Conservation (phyloP, 768 basidiomycete genomes). For the Mycena rebaudengoi region DNA sequence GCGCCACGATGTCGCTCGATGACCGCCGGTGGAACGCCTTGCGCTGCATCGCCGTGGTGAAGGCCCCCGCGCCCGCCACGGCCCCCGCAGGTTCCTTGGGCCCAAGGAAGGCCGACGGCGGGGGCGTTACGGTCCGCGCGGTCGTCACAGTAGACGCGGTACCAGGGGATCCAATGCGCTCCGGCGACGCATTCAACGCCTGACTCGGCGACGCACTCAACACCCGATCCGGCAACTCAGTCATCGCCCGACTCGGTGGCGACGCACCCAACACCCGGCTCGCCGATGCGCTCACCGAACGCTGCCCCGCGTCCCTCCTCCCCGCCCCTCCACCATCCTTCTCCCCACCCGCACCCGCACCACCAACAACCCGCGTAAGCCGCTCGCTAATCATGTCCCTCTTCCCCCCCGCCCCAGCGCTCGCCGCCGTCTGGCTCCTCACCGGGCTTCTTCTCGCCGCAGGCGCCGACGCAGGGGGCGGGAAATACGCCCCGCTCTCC, state of each 20-base stretch:
- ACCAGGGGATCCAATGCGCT: too few species aligned
- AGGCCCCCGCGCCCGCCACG: neutral
- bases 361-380: too few species aligned
- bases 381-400: slow-evolving; percentile 2
- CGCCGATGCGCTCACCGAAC: too few species aligned
- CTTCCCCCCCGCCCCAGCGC: slow-evolving; percentile 26
- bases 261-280: slow-evolving; percentile 44
- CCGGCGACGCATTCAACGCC: too few species aligned
- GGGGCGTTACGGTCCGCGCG: neutral
- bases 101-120: neutral
- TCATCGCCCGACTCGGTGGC: slow-evolving; percentile 15
- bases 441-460: slow-evolving; percentile 10
- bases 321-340: neutral
- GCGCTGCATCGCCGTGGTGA: slow-evolving; percentile 3
- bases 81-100: neutral
- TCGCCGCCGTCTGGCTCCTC: slow-evolving; percentile 22
- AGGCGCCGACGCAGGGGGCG: neutral
- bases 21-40: slow-evolving; percentile 27
- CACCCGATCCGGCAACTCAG: neutral
- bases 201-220: too few species aligned
- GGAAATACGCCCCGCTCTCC: slow-evolving; percentile 16
- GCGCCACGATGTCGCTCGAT: slow-evolving; percentile 29
- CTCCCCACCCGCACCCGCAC: too few species aligned
- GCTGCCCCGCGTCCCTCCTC: slow-evolving; percentile 48
- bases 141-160: neutral